Percentiles rank a stretch among this genome's conserved stretches.
These are phyloP conservation scores for Termitomyces sp. DNA, from an alignment of 768 basidiomycete species.

Conservation along the genomic window DNA sequence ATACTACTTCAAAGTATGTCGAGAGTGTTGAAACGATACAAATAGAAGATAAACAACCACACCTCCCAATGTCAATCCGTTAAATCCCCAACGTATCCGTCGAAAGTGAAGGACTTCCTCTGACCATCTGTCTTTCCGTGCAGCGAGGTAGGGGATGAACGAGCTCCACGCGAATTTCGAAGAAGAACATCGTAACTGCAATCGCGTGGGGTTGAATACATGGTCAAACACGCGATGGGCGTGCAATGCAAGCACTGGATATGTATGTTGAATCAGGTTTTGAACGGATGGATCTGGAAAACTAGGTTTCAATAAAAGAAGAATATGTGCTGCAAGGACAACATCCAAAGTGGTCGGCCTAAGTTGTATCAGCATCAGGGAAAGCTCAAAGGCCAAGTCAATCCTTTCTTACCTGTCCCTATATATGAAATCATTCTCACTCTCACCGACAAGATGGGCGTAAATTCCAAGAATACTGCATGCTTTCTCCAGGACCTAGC, in stretches of 20 bases:
- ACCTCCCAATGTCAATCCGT: constrained; percentile 38
- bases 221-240: constrained; percentile 43
- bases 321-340: constrained; percentile 61
- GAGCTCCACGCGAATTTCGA: constrained; percentile 30
- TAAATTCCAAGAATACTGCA: constrained; percentile 54
- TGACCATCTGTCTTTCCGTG: constrained; percentile 16
- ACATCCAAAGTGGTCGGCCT: constrained; percentile 66
- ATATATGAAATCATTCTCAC: constrained; percentile 45
- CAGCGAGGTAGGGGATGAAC: constrained; percentile 27
- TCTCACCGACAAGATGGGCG: constrained; percentile 43
- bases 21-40: constrained; percentile 14
- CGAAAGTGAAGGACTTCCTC: constrained; percentile 43
- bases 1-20: not conserved
- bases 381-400: not conserved
- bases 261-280: constrained; percentile 48
- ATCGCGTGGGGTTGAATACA: constrained; percentile 17
- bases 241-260: constrained; percentile 53
- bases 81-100: constrained; percentile 49
- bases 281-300: constrained; percentile 59
- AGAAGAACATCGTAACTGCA: constrained; percentile 8
- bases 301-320: constrained; percentile 52
- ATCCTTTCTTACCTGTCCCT: constrained; percentile 34
- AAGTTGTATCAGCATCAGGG: constrained; percentile 2
- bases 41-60: constrained; percentile 32
- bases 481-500: constrained; percentile 56